Conservation (phyloP, 306 rosid species). For the Trifolium subterraneum region DNA sequence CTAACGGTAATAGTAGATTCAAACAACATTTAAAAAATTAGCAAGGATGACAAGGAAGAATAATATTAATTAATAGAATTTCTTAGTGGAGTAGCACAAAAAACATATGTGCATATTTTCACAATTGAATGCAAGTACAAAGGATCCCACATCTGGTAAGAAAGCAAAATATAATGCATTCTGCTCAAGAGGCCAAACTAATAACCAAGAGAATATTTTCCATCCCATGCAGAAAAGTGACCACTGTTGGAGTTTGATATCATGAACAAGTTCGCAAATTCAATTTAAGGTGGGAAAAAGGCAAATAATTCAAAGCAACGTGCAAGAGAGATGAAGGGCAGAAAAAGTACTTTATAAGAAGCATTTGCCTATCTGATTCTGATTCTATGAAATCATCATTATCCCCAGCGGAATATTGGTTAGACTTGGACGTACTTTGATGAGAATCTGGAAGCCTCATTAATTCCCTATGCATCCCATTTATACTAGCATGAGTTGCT, state of each 20-base stretch:
- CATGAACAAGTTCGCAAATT: not conserved
- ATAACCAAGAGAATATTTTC: slow-evolving; percentile 6
- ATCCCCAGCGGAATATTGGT: slow-evolving; percentile 59
- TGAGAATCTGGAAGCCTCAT: slow-evolving; percentile 82
- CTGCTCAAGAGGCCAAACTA: slow-evolving; percentile 28
- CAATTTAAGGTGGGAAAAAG: slow-evolving; percentile 25
- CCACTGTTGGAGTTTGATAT: slow-evolving; percentile 28
- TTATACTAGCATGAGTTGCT: slow-evolving; percentile 44
- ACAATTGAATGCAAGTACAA: slow-evolving; percentile 28
- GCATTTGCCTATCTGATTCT: slow-evolving; percentile 92
- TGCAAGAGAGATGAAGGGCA: not conserved
- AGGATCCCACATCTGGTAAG: slow-evolving; percentile 17
- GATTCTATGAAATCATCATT: slow-evolving; percentile 85
- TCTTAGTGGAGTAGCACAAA: slow-evolving; percentile 21
- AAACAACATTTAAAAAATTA: slow-evolving; percentile 30
- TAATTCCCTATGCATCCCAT: slow-evolving; percentile 80
- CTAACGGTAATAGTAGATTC: not conserved
- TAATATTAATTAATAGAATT: slow-evolving; percentile 24
- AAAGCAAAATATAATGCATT: slow-evolving; percentile 32
- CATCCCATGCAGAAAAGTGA: slow-evolving; percentile 23
- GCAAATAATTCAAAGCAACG: slow-evolving; percentile 25
- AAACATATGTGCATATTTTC: slow-evolving; percentile 25
- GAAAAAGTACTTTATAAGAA: slow-evolving; percentile 78
- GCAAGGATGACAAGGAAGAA: slow-evolving; percentile 3
- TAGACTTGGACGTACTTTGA: slow-evolving; percentile 58